Evolutionary conservation across 352 stramenopile species (phyloP), one percentile per base, ranked within the genome.

Genomic region (Thalassiosira mediterranea): DNA sequence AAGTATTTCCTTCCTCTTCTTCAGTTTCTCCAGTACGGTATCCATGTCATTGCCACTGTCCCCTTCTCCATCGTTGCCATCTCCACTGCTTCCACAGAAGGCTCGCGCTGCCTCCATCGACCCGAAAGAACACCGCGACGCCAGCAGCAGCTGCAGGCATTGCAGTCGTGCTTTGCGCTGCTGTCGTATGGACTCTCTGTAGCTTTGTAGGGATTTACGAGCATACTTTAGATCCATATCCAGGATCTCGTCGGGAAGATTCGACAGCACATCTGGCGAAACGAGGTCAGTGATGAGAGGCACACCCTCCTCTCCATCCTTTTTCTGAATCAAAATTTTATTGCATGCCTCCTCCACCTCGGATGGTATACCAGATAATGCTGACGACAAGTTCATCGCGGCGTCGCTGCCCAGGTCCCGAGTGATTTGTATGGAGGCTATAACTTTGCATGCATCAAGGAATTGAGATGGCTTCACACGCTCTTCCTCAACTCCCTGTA

Each of bases 391-490:
- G 51, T 84, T 76, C 25, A 88, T 70, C 1, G 77, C 76, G 13
- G 75, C 73, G 56, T 91, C 85, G 66, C 77, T 88, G 21, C 84
- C 73, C 2, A 92, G 49, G 73, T 92, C 87, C 25, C 87, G 61
- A 19, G 82, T 74, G 79, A 92, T 92, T 77, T 92, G 87, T 15
- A 91, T 59, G 3, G 80, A 89, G 3, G 84, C 83, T 34, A 92
- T 81, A 11, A 84, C 67, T 44, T 85, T 84, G 38, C 76, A 90
- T 3, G 84, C 68, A 21, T 87, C 79, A 4, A 89, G 60, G 42
- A 92, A 90, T 58, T 89, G 60, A 25, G 57, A 17, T 1, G 79
- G 54, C 54, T 88, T 68, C 0, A 91, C 84, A 26, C 72, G 62
- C 11, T 56, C 79, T 46, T 65, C 23, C 5, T 81, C 64, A 13